These are phyloP conservation scores for Geranium brycei DNA, from an alignment of 345 rosid species.

Conservation along the genomic window DNA sequence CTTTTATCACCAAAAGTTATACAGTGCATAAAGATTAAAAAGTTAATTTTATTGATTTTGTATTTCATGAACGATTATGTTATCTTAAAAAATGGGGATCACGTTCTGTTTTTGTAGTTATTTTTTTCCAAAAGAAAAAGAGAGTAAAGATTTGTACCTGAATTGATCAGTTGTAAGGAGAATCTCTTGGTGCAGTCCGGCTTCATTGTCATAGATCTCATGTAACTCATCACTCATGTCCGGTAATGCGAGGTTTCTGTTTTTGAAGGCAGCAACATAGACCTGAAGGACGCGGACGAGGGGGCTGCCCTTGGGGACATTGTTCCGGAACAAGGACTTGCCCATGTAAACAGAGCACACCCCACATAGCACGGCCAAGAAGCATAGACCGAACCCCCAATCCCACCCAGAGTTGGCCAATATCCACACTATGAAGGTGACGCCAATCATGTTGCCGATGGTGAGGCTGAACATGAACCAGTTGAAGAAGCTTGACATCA, in stretches of 20 bases:
- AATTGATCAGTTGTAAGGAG: slow-evolving; percentile 6
- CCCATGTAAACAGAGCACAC: slow-evolving; percentile 1
- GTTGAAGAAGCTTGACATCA: slow-evolving; percentile 8
- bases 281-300: slow-evolving; percentile 7
- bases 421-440: slow-evolving; percentile 11
- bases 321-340: slow-evolving; percentile 9
- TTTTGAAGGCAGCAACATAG: neutral
- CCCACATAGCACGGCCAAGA: neutral
- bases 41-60: no score
- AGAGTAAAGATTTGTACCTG: neutral
- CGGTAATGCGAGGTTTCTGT: slow-evolving; percentile 2
- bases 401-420: slow-evolving; percentile 10
- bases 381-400: slow-evolving; percentile 5
- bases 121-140: neutral
- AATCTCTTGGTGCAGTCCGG: neutral
- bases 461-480: slow-evolving; percentile 10
- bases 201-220: slow-evolving; percentile 1
- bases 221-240: neutral
- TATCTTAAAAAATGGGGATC: no score
- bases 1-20: no score
- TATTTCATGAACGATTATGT: no score
- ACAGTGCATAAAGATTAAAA: no score
- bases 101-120: no score
- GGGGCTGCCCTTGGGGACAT: slow-evolving; percentile 7
- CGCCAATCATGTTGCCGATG: slow-evolving; percentile 10